Base-by-base conservation (phyloP, 768 basidiomycete genomes). In the Lepiota brunneoincarnata region DNA sequence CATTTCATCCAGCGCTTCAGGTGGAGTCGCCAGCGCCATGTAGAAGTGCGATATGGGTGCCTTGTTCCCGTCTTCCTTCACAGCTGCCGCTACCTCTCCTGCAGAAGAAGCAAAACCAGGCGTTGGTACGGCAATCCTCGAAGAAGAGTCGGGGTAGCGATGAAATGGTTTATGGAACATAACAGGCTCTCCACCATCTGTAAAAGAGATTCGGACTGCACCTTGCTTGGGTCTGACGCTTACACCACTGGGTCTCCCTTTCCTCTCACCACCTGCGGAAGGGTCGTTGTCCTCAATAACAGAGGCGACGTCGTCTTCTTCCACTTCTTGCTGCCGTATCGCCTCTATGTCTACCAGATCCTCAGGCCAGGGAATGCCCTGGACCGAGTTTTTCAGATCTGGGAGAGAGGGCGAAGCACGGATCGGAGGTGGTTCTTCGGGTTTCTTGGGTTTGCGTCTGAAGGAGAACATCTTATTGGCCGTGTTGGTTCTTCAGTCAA, bases 121-220 rank as follows among this genome's bases (percentile, higher is more conserved):
- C 38, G 51, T 52, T 18, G 34, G 51, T 51, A 39, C 52, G 20
- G 43, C 57, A 49, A 17, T 54, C 51, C 31, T 31, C 31, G 31
- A 31, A 31, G 39, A 53, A 58, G 54, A 51, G 53, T 45, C 59
- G 37, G 52, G 44, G 31, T 45, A 36, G 67, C 86, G 61, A 21
- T 53, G 79, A 77, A 89, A 90, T 43, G 90, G 90, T 81, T 87
- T 89, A 70, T 92, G 89, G 78, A 91, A 91, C 61, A 84, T 78
- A 69, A 70, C 65, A 53, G 70, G 70, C 66, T 78, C 73, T 69
- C 69, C 61, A 55, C 75, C 75, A 63, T 79, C 21, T 14, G 44
- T 75, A 65, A 89, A 78, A 69, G 84, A 86, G 65, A 78, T 80
- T 77, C 81, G 85, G 59, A 78, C 74, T 75, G 87, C 86, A 83